Percentiles rank a stretch among this genome's conserved stretches.
Evolutionary conservation across 495 filamentous ascomycete species (phyloP).

Genomic region (Penicillium antarcticum): DNA sequence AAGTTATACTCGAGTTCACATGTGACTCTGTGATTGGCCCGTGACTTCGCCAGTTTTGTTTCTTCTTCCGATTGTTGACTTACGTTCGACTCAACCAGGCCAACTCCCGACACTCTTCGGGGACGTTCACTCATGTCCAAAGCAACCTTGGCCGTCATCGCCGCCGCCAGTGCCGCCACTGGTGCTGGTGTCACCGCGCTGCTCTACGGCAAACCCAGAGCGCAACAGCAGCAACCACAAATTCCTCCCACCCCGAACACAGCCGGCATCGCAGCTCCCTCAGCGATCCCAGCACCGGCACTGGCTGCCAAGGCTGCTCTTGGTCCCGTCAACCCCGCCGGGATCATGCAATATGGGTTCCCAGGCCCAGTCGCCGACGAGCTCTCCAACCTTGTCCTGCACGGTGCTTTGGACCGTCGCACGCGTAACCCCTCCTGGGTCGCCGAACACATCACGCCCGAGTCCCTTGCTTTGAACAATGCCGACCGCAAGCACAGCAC

Average conservation of each 20-base stretch:
- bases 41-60: slow-evolving; percentile 10
- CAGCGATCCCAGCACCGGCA: slow-evolving; percentile 36
- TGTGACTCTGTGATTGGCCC: slow-evolving; percentile 20
- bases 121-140: slow-evolving; percentile 63
- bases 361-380: slow-evolving; percentile 87
- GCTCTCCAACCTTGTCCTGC: slow-evolving; percentile 65
- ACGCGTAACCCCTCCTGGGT: slow-evolving; percentile 94
- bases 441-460: slow-evolving; percentile 94
- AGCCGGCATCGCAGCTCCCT: slow-evolving; percentile 16
- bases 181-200: slow-evolving; percentile 82
- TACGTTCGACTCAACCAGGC: neutral
- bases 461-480: slow-evolving; percentile 67
- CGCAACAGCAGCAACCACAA: slow-evolving; percentile 43
- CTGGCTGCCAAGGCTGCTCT: slow-evolving; percentile 34
- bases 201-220: slow-evolving; percentile 59
- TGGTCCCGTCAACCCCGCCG: slow-evolving; percentile 75
- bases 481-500: slow-evolving; percentile 80
- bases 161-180: slow-evolving; percentile 82
- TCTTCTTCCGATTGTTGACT: neutral
- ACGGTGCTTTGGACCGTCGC: slow-evolving; percentile 87
- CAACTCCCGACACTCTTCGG: neutral
- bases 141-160: slow-evolving; percentile 80
- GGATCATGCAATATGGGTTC: slow-evolving; percentile 95
- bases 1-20: neutral
- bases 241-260: slow-evolving; percentile 33